These are phyloP conservation scores for Hippophae tibetana DNA, from an alignment of 306 rosid genomes.

Conservation along the genomic window DNA sequence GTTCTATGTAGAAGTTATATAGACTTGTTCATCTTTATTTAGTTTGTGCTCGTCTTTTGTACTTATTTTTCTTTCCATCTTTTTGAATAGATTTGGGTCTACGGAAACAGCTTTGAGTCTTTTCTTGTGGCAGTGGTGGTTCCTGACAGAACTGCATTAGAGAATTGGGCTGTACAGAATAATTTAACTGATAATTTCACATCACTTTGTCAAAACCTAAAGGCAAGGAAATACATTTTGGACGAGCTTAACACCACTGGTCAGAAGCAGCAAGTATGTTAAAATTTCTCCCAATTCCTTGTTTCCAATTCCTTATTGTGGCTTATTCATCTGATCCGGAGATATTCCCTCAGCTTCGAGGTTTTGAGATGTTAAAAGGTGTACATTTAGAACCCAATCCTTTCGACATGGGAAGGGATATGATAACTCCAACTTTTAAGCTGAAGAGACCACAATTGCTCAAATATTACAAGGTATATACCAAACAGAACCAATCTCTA, in stretches of 20 bases:
- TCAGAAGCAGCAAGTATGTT: constrained; percentile 59
- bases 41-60: background rate
- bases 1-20: background rate
- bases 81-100: constrained; percentile 68
- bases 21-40: background rate
- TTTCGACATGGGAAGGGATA: constrained; percentile 88
- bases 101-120: constrained; percentile 96
- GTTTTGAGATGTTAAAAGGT: constrained; percentile 79
- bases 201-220: constrained; percentile 54
- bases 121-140: constrained; percentile 83
- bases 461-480: constrained; percentile 60
- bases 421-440: constrained; percentile 82
- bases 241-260: constrained; percentile 76
- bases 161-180: constrained; percentile 64
- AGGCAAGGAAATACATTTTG: constrained; percentile 63
- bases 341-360: constrained; percentile 54
- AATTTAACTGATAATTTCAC: constrained; percentile 44
- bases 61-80: constrained; percentile 4
- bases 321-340: constrained; percentile 15
- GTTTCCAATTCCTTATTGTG: constrained; percentile 10
- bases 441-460: constrained; percentile 76
- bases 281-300: background rate
- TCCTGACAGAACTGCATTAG: constrained; percentile 67
- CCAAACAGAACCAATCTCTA: too few relatives aligned
- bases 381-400: constrained; percentile 73